phyloP scores from a whole-genome alignment of 345 rosid genomes.

The Eucalyptus polybractea region DNA sequence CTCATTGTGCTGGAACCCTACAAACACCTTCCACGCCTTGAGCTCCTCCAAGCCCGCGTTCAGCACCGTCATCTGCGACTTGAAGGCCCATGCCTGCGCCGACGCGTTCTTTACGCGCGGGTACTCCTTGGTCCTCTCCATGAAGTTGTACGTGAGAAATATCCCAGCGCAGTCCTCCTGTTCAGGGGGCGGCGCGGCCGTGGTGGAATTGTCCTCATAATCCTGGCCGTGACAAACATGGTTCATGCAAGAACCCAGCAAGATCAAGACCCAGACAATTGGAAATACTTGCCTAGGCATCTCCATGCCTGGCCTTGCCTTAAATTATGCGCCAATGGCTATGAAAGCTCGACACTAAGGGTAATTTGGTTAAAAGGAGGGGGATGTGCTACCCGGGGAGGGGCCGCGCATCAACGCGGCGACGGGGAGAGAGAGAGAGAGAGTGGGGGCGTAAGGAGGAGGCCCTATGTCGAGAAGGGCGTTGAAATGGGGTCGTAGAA shows the following conservation, averaged over 20 bases:
- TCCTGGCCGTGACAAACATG: conserved; percentile 37
- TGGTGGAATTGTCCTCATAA: neutral
- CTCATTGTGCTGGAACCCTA: conserved; percentile 69
- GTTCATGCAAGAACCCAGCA: neutral
- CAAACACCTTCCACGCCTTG: conserved; percentile 58
- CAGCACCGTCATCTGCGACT: conserved; percentile 37
- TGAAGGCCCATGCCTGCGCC: conserved; percentile 89
- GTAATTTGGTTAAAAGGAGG: neutral
- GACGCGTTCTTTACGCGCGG: conserved; percentile 63
- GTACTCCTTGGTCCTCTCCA: conserved; percentile 34
- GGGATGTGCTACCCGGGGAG: neutral
- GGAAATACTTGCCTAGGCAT: conserved; percentile 7
- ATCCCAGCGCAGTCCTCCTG: conserved; percentile 57
- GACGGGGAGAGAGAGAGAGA: neutral
- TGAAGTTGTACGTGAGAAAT: conserved; percentile 50
- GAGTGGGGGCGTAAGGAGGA: conserved; percentile 3
- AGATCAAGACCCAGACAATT: neutral
- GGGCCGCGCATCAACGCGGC: neutral
- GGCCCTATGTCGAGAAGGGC: conserved; percentile 10
- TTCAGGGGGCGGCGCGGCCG: conserved; percentile 38
- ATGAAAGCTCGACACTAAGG: neutral
- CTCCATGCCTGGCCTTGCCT: conserved; percentile 11
- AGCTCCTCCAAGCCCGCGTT: conserved; percentile 58
- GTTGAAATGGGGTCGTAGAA: neutral
- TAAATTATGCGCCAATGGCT: neutral